Conservation (phyloP, 1,284 basidiomycete species). For the Malassezia arunalokei region DNA sequence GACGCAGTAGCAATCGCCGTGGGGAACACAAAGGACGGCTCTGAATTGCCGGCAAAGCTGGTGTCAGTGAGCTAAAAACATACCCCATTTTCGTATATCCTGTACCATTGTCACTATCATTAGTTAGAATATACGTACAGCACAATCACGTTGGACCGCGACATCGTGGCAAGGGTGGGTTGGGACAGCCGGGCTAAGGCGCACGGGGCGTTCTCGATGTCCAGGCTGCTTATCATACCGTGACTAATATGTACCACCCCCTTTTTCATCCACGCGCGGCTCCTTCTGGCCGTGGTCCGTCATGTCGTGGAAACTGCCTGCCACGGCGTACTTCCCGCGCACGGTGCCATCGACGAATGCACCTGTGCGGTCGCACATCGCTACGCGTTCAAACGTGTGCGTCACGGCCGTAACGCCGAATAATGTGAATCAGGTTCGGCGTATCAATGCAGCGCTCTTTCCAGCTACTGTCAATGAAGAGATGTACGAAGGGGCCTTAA, state of each 20-base stretch:
- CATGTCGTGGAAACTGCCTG: neutral
- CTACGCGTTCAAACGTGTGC: slow-evolving; percentile 13
- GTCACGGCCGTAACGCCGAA: slow-evolving; percentile 38
- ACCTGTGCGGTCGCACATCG: slow-evolving; percentile 6
- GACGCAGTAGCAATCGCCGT: slow-evolving; percentile 45
- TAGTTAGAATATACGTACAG: slow-evolving; percentile 16
- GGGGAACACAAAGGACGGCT: slow-evolving; percentile 66
- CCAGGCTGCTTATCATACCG: neutral
- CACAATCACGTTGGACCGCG: slow-evolving; percentile 44
- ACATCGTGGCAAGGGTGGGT: slow-evolving; percentile 19
- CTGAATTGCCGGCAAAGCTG: slow-evolving; percentile 97
- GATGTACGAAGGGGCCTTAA: slow-evolving; percentile 38
- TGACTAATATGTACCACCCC: neutral
- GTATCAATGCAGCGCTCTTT: slow-evolving; percentile 40
- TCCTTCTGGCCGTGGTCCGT: neutral
- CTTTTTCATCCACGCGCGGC: neutral
- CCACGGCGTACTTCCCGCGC: slow-evolving; percentile 5
- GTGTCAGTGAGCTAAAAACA: slow-evolving; percentile 30
- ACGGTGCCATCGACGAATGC: slow-evolving; percentile 1
- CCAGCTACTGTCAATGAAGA: slow-evolving; percentile 38
- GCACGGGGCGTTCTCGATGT: slow-evolving; percentile 1
- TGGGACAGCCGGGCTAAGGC: neutral
- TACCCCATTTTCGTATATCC: slow-evolving; percentile 96
- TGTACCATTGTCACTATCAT: slow-evolving; percentile 84
- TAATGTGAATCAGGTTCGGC: slow-evolving; percentile 42